Percentiles rank a stretch among this genome's conserved stretches.
These are phyloP conservation scores for Oidiodendron maius DNA, from an alignment of 495 filamentous ascomycete species.

Conservation along the genomic window DNA sequence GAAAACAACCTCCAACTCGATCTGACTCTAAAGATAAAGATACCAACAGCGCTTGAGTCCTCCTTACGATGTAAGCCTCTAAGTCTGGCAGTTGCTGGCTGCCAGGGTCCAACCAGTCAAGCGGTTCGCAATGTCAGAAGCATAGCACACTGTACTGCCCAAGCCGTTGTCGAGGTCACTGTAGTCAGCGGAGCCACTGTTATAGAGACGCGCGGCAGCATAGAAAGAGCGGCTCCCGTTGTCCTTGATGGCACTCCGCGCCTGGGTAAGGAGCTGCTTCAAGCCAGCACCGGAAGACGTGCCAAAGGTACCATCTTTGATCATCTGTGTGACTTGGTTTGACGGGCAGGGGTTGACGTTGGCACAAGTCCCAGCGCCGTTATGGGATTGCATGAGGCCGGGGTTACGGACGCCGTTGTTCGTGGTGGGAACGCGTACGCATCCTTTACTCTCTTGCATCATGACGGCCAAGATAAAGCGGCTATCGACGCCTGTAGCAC, in stretches of 20 bases:
- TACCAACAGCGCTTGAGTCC: too few species aligned
- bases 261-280: slow-evolving; percentile 26
- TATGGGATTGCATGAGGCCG: slow-evolving; percentile 50
- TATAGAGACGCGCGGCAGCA: slow-evolving; percentile 47
- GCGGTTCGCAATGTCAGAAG: slow-evolving; percentile 45
- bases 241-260: slow-evolving; percentile 9
- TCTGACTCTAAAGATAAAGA: too few species aligned
- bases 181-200: too few species aligned
- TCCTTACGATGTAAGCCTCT: too few species aligned
- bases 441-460: slow-evolving; percentile 56
- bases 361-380: slow-evolving; percentile 42
- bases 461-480: slow-evolving; percentile 38
- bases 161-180: too few species aligned
- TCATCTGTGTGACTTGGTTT: slow-evolving; percentile 24
- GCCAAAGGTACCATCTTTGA: slow-evolving; percentile 38
- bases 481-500: slow-evolving; percentile 32
- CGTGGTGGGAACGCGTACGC: slow-evolving; percentile 42
- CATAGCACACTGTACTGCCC: slow-evolving; percentile 53
- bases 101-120: slow-evolving; percentile 8
- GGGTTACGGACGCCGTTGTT: slow-evolving; percentile 42
- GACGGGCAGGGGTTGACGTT: slow-evolving; percentile 39
- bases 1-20: too few species aligned
- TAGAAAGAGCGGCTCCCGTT: slow-evolving; percentile 36
- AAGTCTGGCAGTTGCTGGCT: too few species aligned
- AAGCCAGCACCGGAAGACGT: slow-evolving; percentile 38